A percentile compares a stretch with the other conserved stretches of the same genome.
Conservation (phyloP, 2,329 filamentous ascomycete genomes). For the Trichoderma arundinaceum region DNA sequence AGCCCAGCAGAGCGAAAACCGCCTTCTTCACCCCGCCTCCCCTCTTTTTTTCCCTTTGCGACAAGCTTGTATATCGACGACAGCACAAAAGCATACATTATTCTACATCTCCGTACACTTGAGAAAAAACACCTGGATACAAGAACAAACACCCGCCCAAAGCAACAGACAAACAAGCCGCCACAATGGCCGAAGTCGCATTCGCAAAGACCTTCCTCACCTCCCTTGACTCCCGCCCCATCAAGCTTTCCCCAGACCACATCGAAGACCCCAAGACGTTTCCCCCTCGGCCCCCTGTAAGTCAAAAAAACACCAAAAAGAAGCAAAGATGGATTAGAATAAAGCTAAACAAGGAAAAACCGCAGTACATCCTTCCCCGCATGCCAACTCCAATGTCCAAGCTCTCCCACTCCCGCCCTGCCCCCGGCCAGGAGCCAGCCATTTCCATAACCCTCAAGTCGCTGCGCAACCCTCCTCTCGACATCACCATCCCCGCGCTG, state of each 20-base stretch:
- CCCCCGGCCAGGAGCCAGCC: slow-evolving; percentile 59
- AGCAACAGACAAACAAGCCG: not conserved
- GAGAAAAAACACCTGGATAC: not conserved
- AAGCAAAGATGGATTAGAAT: not conserved
- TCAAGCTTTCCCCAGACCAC: slow-evolving; percentile 87
- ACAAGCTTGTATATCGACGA: not conserved
- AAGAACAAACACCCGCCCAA: not conserved
- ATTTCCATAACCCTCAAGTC: slow-evolving; percentile 72
- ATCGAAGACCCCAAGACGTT: slow-evolving; percentile 84
- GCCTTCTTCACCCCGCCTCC: not conserved
- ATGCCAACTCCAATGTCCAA: slow-evolving; percentile 64
- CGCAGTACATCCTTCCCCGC: slow-evolving; percentile 74
- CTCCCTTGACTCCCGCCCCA: slow-evolving; percentile 75
- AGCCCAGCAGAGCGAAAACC: not conserved
- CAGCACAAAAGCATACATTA: not conserved
- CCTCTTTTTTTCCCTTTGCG: not conserved
- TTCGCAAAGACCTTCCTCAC: slow-evolving; percentile 87
- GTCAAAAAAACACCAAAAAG: slow-evolving; percentile 24
- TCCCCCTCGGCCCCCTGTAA: slow-evolving; percentile 76
- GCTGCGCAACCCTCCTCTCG: slow-evolving; percentile 74
- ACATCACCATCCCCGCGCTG: slow-evolving; percentile 68
- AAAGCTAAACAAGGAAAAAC: not conserved
- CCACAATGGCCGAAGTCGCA: slow-evolving; percentile 75
- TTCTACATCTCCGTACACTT: not conserved
- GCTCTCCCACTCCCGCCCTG: slow-evolving; percentile 54